Percentiles rank a stretch among this genome's conserved stretches.
These are phyloP conservation scores for Mortierella sp. DNA, from an alignment of 371 early-diverging fungal genomes.

Conservation along the genomic window DNA sequence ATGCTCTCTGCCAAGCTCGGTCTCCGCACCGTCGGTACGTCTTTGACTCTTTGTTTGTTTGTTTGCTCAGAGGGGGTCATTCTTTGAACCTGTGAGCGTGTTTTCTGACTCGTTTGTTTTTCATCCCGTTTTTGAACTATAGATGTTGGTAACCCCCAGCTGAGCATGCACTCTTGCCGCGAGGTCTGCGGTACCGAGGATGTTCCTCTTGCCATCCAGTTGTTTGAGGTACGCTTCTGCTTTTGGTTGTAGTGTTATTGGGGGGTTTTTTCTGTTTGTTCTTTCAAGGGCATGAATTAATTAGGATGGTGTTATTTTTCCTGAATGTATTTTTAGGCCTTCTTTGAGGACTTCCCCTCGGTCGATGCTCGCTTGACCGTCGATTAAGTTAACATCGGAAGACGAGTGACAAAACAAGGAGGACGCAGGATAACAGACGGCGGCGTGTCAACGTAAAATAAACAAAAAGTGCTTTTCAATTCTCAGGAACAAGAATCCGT, in stretches of 20 bases:
- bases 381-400: conserved; percentile 55
- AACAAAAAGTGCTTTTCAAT: conserved; percentile 14
- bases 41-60: not conserved
- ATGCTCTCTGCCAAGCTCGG: conserved; percentile 95
- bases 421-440: not conserved
- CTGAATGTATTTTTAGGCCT: conserved; percentile 53
- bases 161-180: conserved; percentile 97
- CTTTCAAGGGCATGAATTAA: not conserved
- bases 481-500: no score
- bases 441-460: not conserved
- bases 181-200: conserved; percentile 95
- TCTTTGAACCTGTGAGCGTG: not conserved
- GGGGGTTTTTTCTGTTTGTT: not conserved
- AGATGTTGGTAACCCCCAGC: conserved; percentile 96
- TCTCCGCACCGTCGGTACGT: conserved; percentile 90
- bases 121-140: not conserved
- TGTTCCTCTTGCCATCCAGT: conserved; percentile 83
- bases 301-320: not conserved
- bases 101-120: not conserved
- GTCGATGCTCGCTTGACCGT: conserved; percentile 70
- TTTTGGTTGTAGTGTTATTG: not conserved
- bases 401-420: not conserved
- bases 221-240: conserved; percentile 74
- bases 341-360: conserved; percentile 72
- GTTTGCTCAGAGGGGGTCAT: not conserved